Percentiles rank a stretch among this genome's conserved stretches.
These are phyloP conservation scores for Davidsoniella australis DNA, from an alignment of 2,329 filamentous ascomycete genomes.

Conservation along the genomic window DNA sequence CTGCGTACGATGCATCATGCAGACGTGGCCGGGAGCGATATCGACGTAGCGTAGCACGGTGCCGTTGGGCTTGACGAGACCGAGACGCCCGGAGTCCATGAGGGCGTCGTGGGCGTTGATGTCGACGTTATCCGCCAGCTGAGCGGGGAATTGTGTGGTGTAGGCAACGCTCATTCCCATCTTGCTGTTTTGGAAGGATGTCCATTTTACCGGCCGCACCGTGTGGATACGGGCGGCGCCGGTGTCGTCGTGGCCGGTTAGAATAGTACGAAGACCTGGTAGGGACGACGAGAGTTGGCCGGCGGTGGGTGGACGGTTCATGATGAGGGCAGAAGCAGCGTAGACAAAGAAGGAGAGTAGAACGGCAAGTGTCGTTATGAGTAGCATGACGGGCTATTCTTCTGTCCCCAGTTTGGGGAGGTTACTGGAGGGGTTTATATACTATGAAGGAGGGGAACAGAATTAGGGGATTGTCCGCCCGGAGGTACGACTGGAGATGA, in stretches of 20 bases:
- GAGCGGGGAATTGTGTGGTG: conserved; percentile 25
- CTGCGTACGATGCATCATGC: conserved; percentile 33
- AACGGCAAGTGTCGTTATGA: conserved; percentile 4
- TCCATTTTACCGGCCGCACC: conserved; percentile 13
- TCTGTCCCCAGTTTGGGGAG: neutral
- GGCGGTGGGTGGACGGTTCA: conserved; percentile 7
- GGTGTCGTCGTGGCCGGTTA: conserved; percentile 10
- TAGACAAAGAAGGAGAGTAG: conserved; percentile 6
- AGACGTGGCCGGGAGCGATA: conserved; percentile 24
- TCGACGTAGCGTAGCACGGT: conserved; percentile 32
- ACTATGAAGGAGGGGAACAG: neutral
- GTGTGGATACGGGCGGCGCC: conserved; percentile 14
- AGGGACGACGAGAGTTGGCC: conserved; percentile 8
- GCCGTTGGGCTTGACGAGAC: conserved; percentile 20
- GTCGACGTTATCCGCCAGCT: conserved; percentile 26
- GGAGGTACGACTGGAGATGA: too few species aligned
- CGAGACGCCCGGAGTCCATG: conserved; percentile 17
- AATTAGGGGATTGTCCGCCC: neutral
- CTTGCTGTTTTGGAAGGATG: conserved; percentile 18
- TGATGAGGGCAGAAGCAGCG: neutral
- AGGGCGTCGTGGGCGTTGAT: conserved; percentile 21
- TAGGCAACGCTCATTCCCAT: conserved; percentile 26
- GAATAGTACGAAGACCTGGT: conserved; percentile 11
- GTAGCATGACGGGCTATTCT: conserved; percentile 4
- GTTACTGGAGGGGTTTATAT: neutral